Conservation (phyloP, 164 flowering plant species). For the Cinnamomum chago region DNA sequence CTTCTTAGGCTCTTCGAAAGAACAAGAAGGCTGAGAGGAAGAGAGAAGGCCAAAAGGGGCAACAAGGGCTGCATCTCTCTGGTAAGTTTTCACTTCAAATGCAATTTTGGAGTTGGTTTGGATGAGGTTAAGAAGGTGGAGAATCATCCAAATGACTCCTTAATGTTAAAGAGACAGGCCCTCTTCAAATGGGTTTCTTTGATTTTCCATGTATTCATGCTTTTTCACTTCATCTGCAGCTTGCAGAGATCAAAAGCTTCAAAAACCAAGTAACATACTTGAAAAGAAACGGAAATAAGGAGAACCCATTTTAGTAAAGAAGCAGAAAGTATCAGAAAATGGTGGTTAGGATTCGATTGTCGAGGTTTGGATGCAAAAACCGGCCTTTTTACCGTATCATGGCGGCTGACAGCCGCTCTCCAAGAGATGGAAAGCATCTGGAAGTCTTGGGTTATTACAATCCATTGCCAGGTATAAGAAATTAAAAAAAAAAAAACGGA, state of each 20-base stretch:
- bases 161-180: too few relatives aligned
- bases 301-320: not conserved
- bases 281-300: not conserved
- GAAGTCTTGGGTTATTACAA: constrained; percentile 89
- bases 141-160: too few relatives aligned
- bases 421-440: constrained; percentile 93
- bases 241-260: not conserved
- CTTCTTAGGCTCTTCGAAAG: too few relatives aligned
- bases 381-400: constrained; percentile 80
- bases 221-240: not conserved
- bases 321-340: constrained; percentile 27
- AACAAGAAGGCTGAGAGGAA: too few relatives aligned
- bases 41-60: too few relatives aligned
- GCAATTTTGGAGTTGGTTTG: too few relatives aligned
- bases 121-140: too few relatives aligned
- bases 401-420: constrained; percentile 86
- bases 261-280: too few relatives aligned
- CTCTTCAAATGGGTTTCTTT: not conserved
- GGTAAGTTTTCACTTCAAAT: too few relatives aligned
- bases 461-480: constrained; percentile 71
- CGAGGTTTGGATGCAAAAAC: constrained; percentile 83
- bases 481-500: too few relatives aligned
- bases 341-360: constrained; percentile 76
- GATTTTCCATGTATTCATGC: not conserved
- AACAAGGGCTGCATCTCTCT: too few relatives aligned